Evolutionary conservation across 2,329 filamentous ascomycete genomes (phyloP), one percentile per base, ranked within the genome.

Genomic region (Hymenoscyphus albidus): DNA sequence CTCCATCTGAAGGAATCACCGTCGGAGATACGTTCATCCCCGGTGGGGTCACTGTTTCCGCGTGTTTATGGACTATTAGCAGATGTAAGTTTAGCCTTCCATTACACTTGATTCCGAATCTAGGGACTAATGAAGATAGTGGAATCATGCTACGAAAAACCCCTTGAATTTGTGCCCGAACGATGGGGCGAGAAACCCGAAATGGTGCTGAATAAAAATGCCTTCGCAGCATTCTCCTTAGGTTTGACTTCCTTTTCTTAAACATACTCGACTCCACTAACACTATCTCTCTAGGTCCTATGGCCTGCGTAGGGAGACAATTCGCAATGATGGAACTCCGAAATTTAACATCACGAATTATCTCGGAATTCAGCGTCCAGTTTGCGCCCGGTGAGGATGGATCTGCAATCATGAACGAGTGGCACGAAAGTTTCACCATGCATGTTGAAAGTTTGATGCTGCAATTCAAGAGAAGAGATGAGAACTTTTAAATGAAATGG

Each of bases 1-100:
- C 78, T 2, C 78, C 79, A 0, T 72, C 75, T 0, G 72, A 78
- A 51, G 80, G 80, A 5, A 70, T 80, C 5, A 65, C 13, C 3
- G 64, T 71, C 51, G 68, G 65, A 6, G 51, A 59, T 7, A 68
- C 58, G 1, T 66, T 61, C 22, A 59, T 72, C 38, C 71, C 71
- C 3, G 69, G 70, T 31, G 58, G 65, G 32, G 62, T 64, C 4
- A 66, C 56, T 0, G 51, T 71, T 54, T 64, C 63, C 9, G 59
- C 64, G 12, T 67, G 69, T 18, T 61, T 61, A 1, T 70, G 51
- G 40, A 65, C 65, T 14, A 56, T 70, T 12, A 65, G 67, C 2
- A 67, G 67, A 69, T 59, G 68, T 70, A 61, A 66, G 70, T 65
- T 42, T 55, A 35, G 35, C 22, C 13, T 14, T 10, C 40, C 12